These are phyloP conservation scores for Iberis pinnata DNA, from an alignment of 345 rosid genomes.

Conservation along the genomic window DNA sequence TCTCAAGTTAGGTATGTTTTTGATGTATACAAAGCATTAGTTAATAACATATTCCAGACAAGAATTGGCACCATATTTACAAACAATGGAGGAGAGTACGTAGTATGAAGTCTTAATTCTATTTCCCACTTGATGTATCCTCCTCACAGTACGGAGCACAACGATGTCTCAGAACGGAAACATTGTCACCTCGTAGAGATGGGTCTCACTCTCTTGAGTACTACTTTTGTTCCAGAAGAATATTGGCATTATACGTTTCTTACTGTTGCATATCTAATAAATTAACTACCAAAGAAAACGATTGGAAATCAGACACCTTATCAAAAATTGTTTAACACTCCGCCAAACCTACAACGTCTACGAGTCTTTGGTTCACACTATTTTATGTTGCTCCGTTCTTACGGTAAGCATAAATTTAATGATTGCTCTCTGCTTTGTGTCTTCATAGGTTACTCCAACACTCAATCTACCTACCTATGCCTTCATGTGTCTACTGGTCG, in stretches of 20 bases:
- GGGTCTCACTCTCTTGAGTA: not conserved
- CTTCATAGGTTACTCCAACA: not conserved
- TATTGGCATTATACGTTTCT: not conserved
- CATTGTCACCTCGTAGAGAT: not conserved
- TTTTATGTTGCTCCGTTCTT: conserved; percentile 5
- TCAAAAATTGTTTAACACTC: too few relatives aligned
- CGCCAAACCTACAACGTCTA: too few relatives aligned
- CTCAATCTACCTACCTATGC: not conserved
- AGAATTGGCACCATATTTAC: not conserved
- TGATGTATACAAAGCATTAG: not conserved
- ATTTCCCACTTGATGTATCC: not conserved
- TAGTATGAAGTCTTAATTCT: not conserved
- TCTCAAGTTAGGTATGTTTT: not conserved
- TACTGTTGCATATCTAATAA: not conserved
- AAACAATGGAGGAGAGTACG: not conserved
- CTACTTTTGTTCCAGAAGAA: not conserved
- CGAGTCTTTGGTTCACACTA: not conserved
- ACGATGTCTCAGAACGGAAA: not conserved
- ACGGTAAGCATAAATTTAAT: not conserved
- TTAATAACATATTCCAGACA: not conserved
- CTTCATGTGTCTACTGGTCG: not conserved
- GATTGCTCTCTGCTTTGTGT: not conserved
- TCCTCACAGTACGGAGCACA: not conserved
- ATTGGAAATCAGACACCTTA: too few relatives aligned
- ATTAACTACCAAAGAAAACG: not conserved